Evolutionary conservation across 371 early-diverging fungal species (phyloP).

Genomic region (Actinomortierella wolfii): DNA sequence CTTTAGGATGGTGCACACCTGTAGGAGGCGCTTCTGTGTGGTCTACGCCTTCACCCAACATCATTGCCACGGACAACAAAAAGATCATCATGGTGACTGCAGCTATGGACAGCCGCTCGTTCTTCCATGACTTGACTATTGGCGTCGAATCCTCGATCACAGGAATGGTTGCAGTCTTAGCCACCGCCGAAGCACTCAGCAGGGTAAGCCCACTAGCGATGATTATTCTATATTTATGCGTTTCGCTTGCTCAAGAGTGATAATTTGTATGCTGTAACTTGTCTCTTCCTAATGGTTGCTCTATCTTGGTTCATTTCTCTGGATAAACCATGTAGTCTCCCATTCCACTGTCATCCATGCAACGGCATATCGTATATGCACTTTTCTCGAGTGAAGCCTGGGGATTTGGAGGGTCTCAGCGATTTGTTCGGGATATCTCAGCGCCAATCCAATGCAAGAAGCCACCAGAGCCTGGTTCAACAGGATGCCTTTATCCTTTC

Average conservation of each 20-base stretch:
- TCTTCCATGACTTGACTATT: slow-evolving; percentile 69
- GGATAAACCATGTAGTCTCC: slow-evolving; percentile 48
- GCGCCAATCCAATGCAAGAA: slow-evolving; percentile 64
- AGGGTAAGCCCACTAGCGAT: slow-evolving; percentile 54
- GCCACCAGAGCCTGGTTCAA: slow-evolving; percentile 35
- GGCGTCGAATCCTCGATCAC: slow-evolving; percentile 60
- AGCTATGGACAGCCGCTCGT: slow-evolving; percentile 66
- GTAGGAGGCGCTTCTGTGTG: slow-evolving; percentile 76
- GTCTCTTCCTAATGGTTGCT: neutral
- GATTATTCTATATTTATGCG: no score
- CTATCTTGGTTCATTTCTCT: neutral
- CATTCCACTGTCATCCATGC: slow-evolving; percentile 47
- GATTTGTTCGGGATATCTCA: slow-evolving; percentile 77
- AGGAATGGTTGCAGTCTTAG: slow-evolving; percentile 66
- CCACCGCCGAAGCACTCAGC: slow-evolving; percentile 75
- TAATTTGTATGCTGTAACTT: neutral
- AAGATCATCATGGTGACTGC: slow-evolving; percentile 72
- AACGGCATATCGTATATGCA: slow-evolving; percentile 75
- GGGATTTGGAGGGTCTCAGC: slow-evolving; percentile 81
- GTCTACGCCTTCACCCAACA: slow-evolving; percentile 64
- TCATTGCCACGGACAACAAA: slow-evolving; percentile 58
- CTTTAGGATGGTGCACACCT: slow-evolving; percentile 67
- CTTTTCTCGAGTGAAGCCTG: slow-evolving; percentile 77
- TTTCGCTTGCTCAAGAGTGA: no score
- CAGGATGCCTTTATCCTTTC: slow-evolving; percentile 70